These are phyloP conservation scores for Boletus eberwhitei DNA, from an alignment of 768 basidiomycete genomes.

Conservation along the genomic window DNA sequence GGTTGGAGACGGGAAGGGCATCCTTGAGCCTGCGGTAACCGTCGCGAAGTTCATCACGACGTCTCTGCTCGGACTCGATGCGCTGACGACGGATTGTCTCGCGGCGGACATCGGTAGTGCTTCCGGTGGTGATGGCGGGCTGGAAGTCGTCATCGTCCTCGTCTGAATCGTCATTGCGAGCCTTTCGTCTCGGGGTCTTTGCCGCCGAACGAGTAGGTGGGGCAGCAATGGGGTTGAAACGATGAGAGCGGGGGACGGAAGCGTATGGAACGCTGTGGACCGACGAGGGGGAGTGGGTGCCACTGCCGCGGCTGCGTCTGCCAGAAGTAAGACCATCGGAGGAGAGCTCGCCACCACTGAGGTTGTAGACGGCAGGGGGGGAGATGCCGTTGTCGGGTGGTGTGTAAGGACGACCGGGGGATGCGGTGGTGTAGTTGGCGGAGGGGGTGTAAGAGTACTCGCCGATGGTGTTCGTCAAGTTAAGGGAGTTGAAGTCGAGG, in stretches of 20 bases:
- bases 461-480: conserved; percentile 50
- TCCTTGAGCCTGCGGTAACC: conserved; percentile 90
- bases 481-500: conserved; percentile 61
- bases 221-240: conserved; percentile 69
- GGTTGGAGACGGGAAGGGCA: conserved; percentile 83
- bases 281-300: conserved; percentile 50
- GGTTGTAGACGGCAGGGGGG: conserved; percentile 68
- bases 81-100: conserved; percentile 90
- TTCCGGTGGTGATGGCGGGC: conserved; percentile 42
- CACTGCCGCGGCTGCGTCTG: conserved; percentile 68
- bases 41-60: conserved; percentile 89
- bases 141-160: conserved; percentile 77
- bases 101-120: conserved; percentile 67
- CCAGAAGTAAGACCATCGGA: conserved; percentile 69
- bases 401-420: conserved; percentile 63
- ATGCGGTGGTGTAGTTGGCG: conserved; percentile 50
- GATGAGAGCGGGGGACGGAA: conserved; percentile 69
- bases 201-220: conserved; percentile 52
- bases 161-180: conserved; percentile 64
- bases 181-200: conserved; percentile 44
- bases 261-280: conserved; percentile 51
- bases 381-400: conserved; percentile 66
- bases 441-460: conserved; percentile 60
- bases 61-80: conserved; percentile 90
- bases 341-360: conserved; percentile 67